A percentile compares a stretch with the other conserved stretches of the same genome.
phyloP scores from a whole-genome alignment of 2,329 filamentous ascomycete genomes.

The Didymella pinodella region DNA sequence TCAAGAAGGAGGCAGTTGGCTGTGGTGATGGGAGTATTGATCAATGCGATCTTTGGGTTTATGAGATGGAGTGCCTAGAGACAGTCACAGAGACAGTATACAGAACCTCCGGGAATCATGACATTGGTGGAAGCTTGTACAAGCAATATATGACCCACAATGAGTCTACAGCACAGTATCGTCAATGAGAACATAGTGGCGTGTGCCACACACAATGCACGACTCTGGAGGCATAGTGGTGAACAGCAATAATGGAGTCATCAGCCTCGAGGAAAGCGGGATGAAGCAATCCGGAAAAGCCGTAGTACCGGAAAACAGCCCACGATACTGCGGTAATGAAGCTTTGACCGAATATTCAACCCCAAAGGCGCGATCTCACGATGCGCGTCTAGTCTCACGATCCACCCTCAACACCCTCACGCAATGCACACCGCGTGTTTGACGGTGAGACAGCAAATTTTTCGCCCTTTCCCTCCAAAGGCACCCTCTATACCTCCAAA shows the following conservation, averaged over 20 bases:
- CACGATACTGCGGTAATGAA: conserved; percentile 8
- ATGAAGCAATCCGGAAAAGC: conserved; percentile 14
- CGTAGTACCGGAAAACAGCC: conserved; percentile 17
- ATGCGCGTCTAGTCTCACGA: conserved; percentile 10
- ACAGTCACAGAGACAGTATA: not conserved
- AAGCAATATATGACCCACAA: not conserved
- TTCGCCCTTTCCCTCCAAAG: conserved; percentile 21
- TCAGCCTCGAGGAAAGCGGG: not conserved
- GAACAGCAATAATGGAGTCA: not conserved
- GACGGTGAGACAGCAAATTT: conserved; percentile 22
- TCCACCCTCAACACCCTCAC: conserved; percentile 14
- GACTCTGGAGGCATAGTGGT: not conserved
- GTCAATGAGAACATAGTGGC: not conserved
- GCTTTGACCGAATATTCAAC: conserved; percentile 14
- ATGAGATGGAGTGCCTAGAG: conserved; percentile 17
- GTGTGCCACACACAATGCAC: not conserved
- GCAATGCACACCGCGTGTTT: conserved; percentile 5
- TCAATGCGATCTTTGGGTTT: conserved; percentile 80
- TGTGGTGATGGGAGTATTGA: conserved; percentile 81
- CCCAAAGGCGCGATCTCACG: conserved; percentile 11
- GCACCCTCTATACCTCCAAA: conserved; percentile 22
- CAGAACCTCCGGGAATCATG: not conserved
- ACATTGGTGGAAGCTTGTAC: not conserved
- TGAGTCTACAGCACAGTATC: not conserved
- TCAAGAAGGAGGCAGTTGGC: conserved; percentile 84